Base-by-base conservation (phyloP, 805 yeast genomes). In the Debaryomyces prosopidis region DNA sequence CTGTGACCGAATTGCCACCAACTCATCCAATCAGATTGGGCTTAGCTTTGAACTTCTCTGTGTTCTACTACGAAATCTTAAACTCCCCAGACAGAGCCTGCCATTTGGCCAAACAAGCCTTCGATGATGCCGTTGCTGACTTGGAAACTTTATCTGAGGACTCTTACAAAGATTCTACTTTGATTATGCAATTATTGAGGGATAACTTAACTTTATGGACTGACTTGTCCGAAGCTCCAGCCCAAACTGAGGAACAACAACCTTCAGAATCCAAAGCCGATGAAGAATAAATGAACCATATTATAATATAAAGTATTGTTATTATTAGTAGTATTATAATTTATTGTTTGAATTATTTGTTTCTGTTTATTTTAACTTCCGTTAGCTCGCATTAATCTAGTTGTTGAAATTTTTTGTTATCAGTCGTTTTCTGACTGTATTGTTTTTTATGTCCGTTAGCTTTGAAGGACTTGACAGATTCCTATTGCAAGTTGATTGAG, bases 161-260 rank as follows among this genome's bases (percentile, higher is more conserved):
- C 77, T 87, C 96, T 57, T 92, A 94, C 84, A 94, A 92, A 75
- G 99, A 92, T 73, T 90, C 97, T 53, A 94, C 98, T 59, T 84
- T 94, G 71, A 94, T 94, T 68, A 94, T 94, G 99, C 98, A 94
- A 83, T 84, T 94, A 71, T 84, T 94, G 71, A 87, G 97, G 79
- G 98, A 94, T 76, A 92, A 92, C 83, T 80, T 92, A 78, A 92
- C 98, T 56, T 84, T 92, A 78, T 92, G 99, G 99, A 90, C 96
- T 57, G 97, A 89, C 68, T 87, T 89, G 85, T 85, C 91, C 42
- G 92, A 87, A 71, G 84, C 90, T 44, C 76, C 76, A 44, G 73
- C 71, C 48, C 75, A 68, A 52, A 58, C 59, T 43, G 73, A 68
- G 48, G 67, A 63, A 43, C 53, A 46, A 44, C 51, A 28, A 41